Evolutionary conservation across 2,329 filamentous ascomycete genomes (phyloP).

Genomic region (Sporothrix variecibatus): DNA sequence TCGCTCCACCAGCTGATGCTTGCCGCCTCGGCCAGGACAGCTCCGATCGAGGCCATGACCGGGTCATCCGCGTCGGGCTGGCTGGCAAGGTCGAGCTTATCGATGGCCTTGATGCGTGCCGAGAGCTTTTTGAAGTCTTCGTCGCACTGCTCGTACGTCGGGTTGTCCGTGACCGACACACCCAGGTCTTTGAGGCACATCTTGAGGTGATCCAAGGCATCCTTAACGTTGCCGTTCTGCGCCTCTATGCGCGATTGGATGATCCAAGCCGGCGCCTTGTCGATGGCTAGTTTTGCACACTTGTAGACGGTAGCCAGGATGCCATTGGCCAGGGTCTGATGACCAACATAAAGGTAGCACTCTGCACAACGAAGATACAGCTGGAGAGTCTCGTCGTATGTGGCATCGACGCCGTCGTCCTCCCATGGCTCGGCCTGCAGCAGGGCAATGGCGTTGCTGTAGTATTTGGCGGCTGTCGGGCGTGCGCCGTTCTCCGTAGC

Average conservation of each 20-base stretch:
- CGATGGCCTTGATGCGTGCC: constrained; percentile 60
- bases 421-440: constrained; percentile 80
- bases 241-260: constrained; percentile 78
- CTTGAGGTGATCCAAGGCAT: constrained; percentile 69
- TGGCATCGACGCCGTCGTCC: constrained; percentile 67
- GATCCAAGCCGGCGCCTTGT: constrained; percentile 83
- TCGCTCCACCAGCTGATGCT: constrained; percentile 75
- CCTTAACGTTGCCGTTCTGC: constrained; percentile 69
- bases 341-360: constrained; percentile 76
- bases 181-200: constrained; percentile 71
- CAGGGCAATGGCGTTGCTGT: constrained; percentile 72
- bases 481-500: constrained; percentile 82
- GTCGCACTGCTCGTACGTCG: constrained; percentile 77
- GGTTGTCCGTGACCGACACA: constrained; percentile 64
- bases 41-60: constrained; percentile 63
- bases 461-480: constrained; percentile 80
- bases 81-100: constrained; percentile 49
- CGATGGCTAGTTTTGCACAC: constrained; percentile 69
- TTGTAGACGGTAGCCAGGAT: constrained; percentile 71
- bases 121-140: constrained; percentile 66
- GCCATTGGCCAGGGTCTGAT: constrained; percentile 65
- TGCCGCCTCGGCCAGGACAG: constrained; percentile 69
- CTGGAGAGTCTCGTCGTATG: constrained; percentile 82
- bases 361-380: constrained; percentile 79
- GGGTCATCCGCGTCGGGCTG: constrained; percentile 51